Conservation (phyloP, 495 filamentous ascomycete genomes). For the Aspergillus conjunctus region DNA sequence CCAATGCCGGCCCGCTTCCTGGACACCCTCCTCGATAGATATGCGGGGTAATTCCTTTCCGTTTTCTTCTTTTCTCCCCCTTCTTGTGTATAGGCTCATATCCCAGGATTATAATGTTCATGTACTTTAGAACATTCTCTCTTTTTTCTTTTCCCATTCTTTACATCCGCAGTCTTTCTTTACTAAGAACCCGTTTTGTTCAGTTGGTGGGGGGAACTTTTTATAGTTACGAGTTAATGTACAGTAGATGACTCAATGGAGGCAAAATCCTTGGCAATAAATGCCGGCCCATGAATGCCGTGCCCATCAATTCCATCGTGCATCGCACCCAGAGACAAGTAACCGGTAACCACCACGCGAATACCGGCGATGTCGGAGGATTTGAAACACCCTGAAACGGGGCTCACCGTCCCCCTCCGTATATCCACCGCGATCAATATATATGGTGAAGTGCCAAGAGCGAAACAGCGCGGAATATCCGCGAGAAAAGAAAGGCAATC, state of each 20-base stretch:
- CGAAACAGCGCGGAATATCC: no score
- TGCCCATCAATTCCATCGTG: background rate
- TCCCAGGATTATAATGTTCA: slow-evolving; percentile 3
- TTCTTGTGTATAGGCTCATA: slow-evolving; percentile 13
- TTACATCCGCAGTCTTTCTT: slow-evolving; percentile 4
- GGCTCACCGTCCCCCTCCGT: background rate
- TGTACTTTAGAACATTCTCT: slow-evolving; percentile 20
- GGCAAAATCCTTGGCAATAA: background rate
- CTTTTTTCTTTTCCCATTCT: slow-evolving; percentile 1
- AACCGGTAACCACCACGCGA: background rate
- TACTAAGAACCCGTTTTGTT: background rate
- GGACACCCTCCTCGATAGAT: slow-evolving; percentile 39
- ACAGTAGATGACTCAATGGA: slow-evolving; percentile 28
- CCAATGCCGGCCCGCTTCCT: slow-evolving; percentile 32
- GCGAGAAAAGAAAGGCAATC: no score
- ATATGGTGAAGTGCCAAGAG: background rate
- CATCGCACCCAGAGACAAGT: background rate
- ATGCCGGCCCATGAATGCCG: no score
- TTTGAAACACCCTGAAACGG: slow-evolving; percentile 16
- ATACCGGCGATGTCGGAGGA: background rate
- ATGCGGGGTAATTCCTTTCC: background rate
- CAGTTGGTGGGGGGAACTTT: slow-evolving; percentile 2
- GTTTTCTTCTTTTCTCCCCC: background rate
- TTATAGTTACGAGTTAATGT: slow-evolving; percentile 25
- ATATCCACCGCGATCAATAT: background rate